Base-by-base conservation (phyloP, 441 rosid species). In the Raphanus hybrid region DNA sequence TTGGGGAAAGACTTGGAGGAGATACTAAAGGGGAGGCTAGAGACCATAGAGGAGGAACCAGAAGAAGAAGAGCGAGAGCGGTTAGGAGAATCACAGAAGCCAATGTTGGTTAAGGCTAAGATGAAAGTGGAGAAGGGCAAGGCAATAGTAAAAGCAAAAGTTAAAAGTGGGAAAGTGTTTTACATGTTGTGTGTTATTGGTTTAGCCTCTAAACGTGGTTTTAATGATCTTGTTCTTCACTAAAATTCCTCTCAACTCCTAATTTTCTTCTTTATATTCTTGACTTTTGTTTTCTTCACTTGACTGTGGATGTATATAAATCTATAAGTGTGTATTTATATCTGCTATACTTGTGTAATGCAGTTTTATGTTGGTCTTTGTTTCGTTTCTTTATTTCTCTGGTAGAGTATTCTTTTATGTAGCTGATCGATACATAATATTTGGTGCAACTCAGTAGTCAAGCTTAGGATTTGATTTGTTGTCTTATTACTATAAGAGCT, bases 31-130 rank as follows among this genome's bases (percentile, higher is more conserved):
- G 80, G 83, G 35, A 80, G 74, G 61, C 75, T 80, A 54, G 83
- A 80, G 80, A 80, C 83, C 0, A 80, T 80, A 61, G 80, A 80
- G 12, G 80, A 80, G 50, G 83, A 80, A 71, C 83, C 83, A 0
- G 83, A 80, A 67, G 83, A 32, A 61, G 83, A 80, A 75, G 83
- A 75, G 70, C 69, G 74, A 50, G 83, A 75, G 74, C 4, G 83
- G 68, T 64, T 70, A 64, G 75, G 79, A 64, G 75, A 79, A 37
- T 74, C 75, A 2, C 71, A 63, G 39, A 79, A 45, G 65, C 74
- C 75, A 64, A 27, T 80, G 63, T 12, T 79, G 69, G 55, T n/a
- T 45, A 79, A 74, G 69, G 79, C 79, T 64, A 79, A 68, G 78
- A 32, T 74, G 41, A 79, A 48, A 58, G 79, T 75, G 7, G 83